Percentiles rank a stretch among this genome's conserved stretches.
phyloP scores from a whole-genome alignment of 2,329 filamentous ascomycete genomes.

The Talaromyces albobiverticillius region DNA sequence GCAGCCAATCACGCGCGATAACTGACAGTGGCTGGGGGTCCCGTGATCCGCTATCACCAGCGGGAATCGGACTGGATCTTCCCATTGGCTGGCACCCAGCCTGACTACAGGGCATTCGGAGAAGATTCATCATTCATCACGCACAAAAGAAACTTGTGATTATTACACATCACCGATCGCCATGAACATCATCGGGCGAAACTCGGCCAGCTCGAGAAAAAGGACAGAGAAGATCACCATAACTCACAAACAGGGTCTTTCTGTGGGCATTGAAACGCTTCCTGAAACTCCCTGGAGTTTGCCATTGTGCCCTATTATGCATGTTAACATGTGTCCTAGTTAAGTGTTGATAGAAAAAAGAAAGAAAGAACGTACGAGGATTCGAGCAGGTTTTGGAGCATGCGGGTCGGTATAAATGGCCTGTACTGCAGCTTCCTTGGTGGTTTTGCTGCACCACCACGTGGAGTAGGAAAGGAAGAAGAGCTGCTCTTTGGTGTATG shows the following conservation, averaged over 20 bases:
- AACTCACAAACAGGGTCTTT: slow-evolving; percentile 68
- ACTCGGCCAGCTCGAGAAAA: no score
- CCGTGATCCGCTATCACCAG: neutral
- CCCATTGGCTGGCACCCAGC: neutral
- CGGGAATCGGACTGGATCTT: neutral
- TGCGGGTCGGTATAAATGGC: slow-evolving; percentile 64
- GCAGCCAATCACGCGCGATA: neutral
- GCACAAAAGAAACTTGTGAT: no score
- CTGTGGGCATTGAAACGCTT: slow-evolving; percentile 63
- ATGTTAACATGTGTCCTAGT: slow-evolving; percentile 9
- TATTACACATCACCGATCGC: no score
- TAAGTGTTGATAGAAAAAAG: neutral
- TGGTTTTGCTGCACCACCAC: slow-evolving; percentile 65
- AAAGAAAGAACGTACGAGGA: slow-evolving; percentile 36
- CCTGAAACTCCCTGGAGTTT: slow-evolving; percentile 65
- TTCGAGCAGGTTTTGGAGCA: slow-evolving; percentile 61
- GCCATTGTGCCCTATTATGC: slow-evolving; percentile 55
- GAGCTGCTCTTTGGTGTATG: slow-evolving; percentile 65
- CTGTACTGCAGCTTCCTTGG: slow-evolving; percentile 56
- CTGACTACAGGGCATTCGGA: no score
- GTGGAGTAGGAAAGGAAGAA: slow-evolving; percentile 67
- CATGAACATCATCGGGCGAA: no score
- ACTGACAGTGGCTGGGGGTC: neutral
- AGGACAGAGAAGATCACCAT: no score
- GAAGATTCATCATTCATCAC: no score